Evolutionary conservation across 148 eudicot genomes (phyloP).

Genomic region (Diospyros kaki): DNA sequence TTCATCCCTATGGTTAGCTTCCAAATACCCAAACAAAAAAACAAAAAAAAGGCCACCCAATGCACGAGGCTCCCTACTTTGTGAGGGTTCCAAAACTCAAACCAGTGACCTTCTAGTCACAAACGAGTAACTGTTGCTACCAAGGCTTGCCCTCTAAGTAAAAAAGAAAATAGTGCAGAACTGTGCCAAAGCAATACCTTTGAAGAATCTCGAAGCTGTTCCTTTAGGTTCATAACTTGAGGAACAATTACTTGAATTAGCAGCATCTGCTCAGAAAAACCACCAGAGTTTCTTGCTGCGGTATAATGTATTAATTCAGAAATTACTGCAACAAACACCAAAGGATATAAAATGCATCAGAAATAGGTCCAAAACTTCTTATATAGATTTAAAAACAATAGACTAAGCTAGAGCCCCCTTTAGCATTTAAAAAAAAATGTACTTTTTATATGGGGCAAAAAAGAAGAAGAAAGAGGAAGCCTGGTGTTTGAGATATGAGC

Average conservation of each 20-base stretch:
- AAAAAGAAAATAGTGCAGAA: not conserved
- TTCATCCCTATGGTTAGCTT: not conserved
- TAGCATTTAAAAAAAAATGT: not conserved
- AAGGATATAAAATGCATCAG: conserved; percentile 6
- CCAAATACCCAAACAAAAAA: not conserved
- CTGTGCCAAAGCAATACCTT: conserved; percentile 48
- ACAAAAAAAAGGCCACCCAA: not conserved
- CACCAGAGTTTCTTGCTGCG: conserved; percentile 61
- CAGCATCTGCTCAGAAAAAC: conserved; percentile 67
- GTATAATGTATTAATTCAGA: conserved; percentile 94
- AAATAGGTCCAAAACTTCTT: not conserved
- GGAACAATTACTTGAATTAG: conserved; percentile 90
- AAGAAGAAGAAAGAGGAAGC: too few species aligned
- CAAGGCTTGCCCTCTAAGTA: too few species aligned
- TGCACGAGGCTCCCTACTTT: too few species aligned
- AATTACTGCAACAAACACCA: conserved; percentile 56
- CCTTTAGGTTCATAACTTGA: conserved; percentile 77
- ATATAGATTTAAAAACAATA: not conserved
- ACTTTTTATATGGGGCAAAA: too few species aligned
- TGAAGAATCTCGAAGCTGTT: conserved; percentile 74
- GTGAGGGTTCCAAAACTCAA: too few species aligned
- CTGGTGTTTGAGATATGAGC: not conserved
- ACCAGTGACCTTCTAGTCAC: too few species aligned
- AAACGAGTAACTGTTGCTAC: too few species aligned
- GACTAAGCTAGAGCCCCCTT: not conserved